Base-by-base conservation (phyloP, 1,139 yeast genomes). In the Blastobotrys apis region DNA sequence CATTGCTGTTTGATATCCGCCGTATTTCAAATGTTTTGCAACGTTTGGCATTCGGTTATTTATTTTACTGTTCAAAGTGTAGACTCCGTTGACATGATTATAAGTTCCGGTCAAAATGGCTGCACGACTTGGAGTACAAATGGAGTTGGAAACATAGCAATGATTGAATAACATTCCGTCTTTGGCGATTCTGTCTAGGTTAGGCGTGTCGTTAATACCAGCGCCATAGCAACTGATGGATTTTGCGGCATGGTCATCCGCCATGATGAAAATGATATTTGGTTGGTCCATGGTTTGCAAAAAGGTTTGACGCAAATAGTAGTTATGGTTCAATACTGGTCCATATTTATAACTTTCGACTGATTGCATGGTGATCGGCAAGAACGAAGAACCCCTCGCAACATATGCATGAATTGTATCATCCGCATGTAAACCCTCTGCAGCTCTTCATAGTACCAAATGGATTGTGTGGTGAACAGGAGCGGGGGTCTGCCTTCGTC, bases 211-310 rank as follows among this genome's bases (percentile, higher is more conserved):
- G 37, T 40, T 44, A 26, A 41, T 30, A 3, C 44, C 44, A 16
- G 22, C 23, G 6, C 47, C 47, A 20, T 44, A 44, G 30, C 45
- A 41, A 22, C 47, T 42, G 20, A 41, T 41, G 13, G 44, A 36
- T 23, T 44, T 44, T 5, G 36, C 16, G 20, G 45, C 47, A 36
- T 40, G 47, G 41, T 44, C 47, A 36, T 44, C 47, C 9, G 47
- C 47, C 45, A 44, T 41, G 16, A 44, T 25, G 23, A 44, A 44
- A n/a, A 44, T 16, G 23, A 44, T 41, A 31, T 44, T 44, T 16
- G 47, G 45, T 9, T 21, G 5, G 9, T 15, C 19, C 21, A 33
- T 33, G n/a, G n/a, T n/a, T n/a, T n/a, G n/a, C n/a, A n/a, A n/a
- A n/a, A n/a, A n/a, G n/a, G n/a, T n/a, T n/a, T n/a, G n/a, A n/a